A percentile compares a stretch with the other conserved stretches of the same genome.
phyloP scores from a whole-genome alignment of 768 basidiomycete species.

The Pleurotus tuber-regium region DNA sequence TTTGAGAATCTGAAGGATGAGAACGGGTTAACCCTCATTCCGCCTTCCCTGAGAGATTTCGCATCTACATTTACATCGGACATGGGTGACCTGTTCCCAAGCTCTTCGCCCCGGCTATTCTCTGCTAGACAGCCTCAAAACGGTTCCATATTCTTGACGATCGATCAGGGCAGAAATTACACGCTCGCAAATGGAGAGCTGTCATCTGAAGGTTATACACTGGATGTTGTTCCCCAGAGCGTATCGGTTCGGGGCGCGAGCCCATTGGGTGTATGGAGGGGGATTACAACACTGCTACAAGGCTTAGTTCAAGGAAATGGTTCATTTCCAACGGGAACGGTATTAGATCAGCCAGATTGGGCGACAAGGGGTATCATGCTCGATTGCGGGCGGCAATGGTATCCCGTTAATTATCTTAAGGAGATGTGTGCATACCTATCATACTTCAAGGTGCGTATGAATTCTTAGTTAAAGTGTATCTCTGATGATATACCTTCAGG shows the following conservation, averaged over 20 bases:
- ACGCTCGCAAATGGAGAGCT: constrained; percentile 33
- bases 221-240: constrained; percentile 24
- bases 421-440: not conserved
- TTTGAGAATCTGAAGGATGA: constrained; percentile 14
- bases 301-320: constrained; percentile 27
- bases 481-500: constrained; percentile 4
- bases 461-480: not conserved
- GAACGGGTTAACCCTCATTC: constrained; percentile 17
- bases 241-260: constrained; percentile 32
- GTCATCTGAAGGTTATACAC: constrained; percentile 38
- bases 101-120: constrained; percentile 1
- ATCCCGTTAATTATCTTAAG: constrained; percentile 19
- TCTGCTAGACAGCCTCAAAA: not conserved
- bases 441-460: constrained; percentile 20
- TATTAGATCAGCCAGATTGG: constrained; percentile 40
- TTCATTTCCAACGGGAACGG: constrained; percentile 30
- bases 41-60: constrained; percentile 18
- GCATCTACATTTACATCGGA: constrained; percentile 17
- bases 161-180: constrained; percentile 23
- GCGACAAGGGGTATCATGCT: constrained; percentile 45
- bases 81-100: constrained; percentile 10
- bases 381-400: constrained; percentile 46
- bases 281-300: constrained; percentile 41
- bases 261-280: constrained; percentile 41
- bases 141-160: constrained; percentile 27